Evolutionary conservation across 805 yeast genomes (phyloP), one percentile per base, ranked within the genome.

Genomic region (Sugiyamaella americana): DNA sequence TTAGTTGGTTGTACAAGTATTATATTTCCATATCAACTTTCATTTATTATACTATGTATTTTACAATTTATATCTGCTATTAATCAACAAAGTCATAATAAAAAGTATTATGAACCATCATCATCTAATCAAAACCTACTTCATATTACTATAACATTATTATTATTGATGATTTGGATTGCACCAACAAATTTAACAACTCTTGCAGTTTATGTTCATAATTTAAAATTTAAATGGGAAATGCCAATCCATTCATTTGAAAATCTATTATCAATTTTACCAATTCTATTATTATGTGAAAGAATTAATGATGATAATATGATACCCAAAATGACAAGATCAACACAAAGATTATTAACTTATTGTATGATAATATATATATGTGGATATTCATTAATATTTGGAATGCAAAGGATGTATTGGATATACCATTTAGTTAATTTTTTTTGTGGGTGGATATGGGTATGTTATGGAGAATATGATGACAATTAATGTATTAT

Each of bases 191-290:
- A 84, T 56, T 68, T 81, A 1, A 96, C 96, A 0, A 79, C 84
- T 1, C 60, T 88, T 23, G 69, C 87, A 48, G 96, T 88, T 1
- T 87, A 88, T 71, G 67, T 85, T 29, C 95, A 86, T 58, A 85
- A 88, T 58, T 69, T 87, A 49, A 74, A 84, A 1, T 73, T 87
- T 17, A 77, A 74, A 54, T 86, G 95, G 95, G 75, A 73, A 46
- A 84, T 93, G 0, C 88, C 95, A 16, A 87, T 87, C 58, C 77
- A 85, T 4, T 83, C 95, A 0, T 95, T 87, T 61, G 95, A 89
- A 61, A 88, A 87, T 58, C 69, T 85, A 37, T 63, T 88, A 44
- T 84, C 95, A 0, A 76, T 88, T 20, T 66, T 82, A 11, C 95
- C 96, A 0, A 78, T 84, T 1, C 70, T 87, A 5, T 50, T 80